Evolutionary conservation across 345 rosid species (phyloP).

Genomic region (Brassica cretica): DNA sequence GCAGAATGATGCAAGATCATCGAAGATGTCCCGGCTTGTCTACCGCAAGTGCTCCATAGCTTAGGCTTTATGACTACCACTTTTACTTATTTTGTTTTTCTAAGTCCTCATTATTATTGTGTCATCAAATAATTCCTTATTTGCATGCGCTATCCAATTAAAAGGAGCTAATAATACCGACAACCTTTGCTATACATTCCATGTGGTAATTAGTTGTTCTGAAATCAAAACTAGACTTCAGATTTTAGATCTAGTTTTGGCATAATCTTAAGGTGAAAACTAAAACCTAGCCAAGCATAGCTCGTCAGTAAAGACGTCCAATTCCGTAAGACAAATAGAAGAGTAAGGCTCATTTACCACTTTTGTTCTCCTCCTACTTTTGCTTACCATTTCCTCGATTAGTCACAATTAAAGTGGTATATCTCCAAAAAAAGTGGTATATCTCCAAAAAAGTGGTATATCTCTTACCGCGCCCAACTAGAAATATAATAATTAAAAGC

Average conservation of each 20-base stretch:
- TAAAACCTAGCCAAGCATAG: neutral
- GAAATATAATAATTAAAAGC: neutral
- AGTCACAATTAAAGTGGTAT: neutral
- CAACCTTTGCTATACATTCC: neutral
- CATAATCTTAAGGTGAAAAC: neutral
- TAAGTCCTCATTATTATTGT: constrained; percentile 14
- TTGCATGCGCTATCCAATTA: constrained; percentile 35
- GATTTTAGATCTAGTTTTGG: neutral
- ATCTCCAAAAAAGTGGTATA: neutral
- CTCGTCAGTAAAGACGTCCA: neutral
- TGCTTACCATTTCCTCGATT: neutral
- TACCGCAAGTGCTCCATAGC: constrained; percentile 11
- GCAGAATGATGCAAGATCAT: constrained; percentile 30
- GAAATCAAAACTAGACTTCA: neutral
- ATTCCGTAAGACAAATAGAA: neutral
- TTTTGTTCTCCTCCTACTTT: neutral
- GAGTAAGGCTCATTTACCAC: neutral
- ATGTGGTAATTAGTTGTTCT: neutral
- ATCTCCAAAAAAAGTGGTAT: neutral
- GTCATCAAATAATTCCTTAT: neutral
- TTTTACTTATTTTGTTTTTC: constrained; percentile 6
- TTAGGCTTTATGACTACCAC: constrained; percentile 19
- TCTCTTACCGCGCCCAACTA: neutral
- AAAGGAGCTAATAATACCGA: neutral
- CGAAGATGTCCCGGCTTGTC: constrained; percentile 35